Evolutionary conservation across 2,329 filamentous ascomycete species (phyloP).

Genomic region (Botrytis squamosa): DNA sequence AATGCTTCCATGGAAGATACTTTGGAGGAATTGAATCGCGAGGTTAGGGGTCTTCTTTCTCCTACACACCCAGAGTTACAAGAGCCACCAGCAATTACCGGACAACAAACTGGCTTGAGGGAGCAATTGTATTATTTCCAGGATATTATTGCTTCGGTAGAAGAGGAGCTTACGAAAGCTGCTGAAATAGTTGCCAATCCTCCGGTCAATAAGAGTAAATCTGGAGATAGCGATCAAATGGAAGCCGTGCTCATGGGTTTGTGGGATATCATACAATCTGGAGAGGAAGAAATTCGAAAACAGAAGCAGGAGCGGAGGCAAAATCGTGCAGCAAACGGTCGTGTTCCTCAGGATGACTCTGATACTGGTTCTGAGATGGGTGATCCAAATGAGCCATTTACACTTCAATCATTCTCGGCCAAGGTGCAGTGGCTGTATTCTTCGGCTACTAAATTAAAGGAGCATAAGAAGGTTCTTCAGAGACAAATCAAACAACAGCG

Average conservation of each 20-base stretch:
- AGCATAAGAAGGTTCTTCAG: slow-evolving; percentile 86
- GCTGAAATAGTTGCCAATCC: slow-evolving; percentile 23
- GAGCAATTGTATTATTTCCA: slow-evolving; percentile 70
- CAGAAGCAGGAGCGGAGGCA: slow-evolving; percentile 54
- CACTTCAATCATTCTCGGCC: slow-evolving; percentile 70
- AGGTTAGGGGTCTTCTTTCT: slow-evolving; percentile 59
- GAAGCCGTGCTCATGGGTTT: slow-evolving; percentile 51
- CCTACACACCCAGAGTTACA: slow-evolving; percentile 50
- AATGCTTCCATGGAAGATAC: slow-evolving; percentile 47
- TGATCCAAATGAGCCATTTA: slow-evolving; percentile 62
- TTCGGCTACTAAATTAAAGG: slow-evolving; percentile 73
- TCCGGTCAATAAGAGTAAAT: slow-evolving; percentile 32
- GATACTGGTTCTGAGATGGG: slow-evolving; percentile 63
- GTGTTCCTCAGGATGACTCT: slow-evolving; percentile 57
- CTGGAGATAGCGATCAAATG: slow-evolving; percentile 53
- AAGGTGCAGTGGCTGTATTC: slow-evolving; percentile 78
- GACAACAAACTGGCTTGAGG: slow-evolving; percentile 57
- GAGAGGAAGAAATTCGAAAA: slow-evolving; percentile 55
- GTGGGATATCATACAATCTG: slow-evolving; percentile 51
- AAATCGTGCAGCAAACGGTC: slow-evolving; percentile 55
- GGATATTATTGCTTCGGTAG: slow-evolving; percentile 54
- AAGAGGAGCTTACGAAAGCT: slow-evolving; percentile 37
- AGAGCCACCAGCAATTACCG: slow-evolving; percentile 57
- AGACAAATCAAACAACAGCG: slow-evolving; percentile 94
- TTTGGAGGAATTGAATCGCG: slow-evolving; percentile 62